Base-by-base conservation (phyloP, 2,329 filamentous ascomycete species). In the Helminthosporium solani region DNA sequence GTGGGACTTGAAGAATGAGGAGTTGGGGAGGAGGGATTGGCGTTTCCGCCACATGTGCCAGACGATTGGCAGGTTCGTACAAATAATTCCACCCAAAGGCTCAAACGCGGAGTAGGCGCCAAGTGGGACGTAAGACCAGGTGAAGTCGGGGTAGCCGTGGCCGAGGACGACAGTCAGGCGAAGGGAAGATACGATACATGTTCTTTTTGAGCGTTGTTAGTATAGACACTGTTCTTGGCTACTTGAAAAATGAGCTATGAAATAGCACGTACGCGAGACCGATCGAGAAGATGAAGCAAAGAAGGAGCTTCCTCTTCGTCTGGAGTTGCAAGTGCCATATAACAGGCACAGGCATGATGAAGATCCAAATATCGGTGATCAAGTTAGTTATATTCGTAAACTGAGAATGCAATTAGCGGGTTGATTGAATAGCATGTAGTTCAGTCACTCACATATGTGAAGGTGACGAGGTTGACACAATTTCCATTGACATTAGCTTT, bases 301-400 rank as follows among this genome's bases (percentile, higher is more conserved):
- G 49, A 2, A 64, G 34, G 15, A 67, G 41, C 45, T 67, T 67
- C 54, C 62, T 67, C 50, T 64, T 66, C 2, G 52, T 61, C 34
- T 65, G 64, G 16, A 67, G 44, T 20, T 66, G 63, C 18, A 67
- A 38, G 40, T 63, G 61, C 63, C 62, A 66, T 12, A 67, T 66
- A 39, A 66, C 63, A n/a, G 64, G 64, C 0, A 65, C 40, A 18
- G 64, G 64, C 54, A 67, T 62, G 2, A 67, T 40, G 40, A 67
- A 67, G 23, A 67, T 66, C 58, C 61, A 64, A 11, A 67, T 50
- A 40, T 67, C 64, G 7, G 63, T 66, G 19, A 63, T 52, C 9
- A 67, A 51, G 37, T 67, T 67, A 7, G 58, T 60, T 30, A 67
- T 63, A 53, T 67, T 67, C 27, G 64, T 67, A 47, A 66, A 66